A percentile compares a stretch with the other conserved stretches of the same genome.
Evolutionary conservation across 2,329 filamentous ascomycete genomes (phyloP).

Genomic region (Fusarium pseudoanthophilum): DNA sequence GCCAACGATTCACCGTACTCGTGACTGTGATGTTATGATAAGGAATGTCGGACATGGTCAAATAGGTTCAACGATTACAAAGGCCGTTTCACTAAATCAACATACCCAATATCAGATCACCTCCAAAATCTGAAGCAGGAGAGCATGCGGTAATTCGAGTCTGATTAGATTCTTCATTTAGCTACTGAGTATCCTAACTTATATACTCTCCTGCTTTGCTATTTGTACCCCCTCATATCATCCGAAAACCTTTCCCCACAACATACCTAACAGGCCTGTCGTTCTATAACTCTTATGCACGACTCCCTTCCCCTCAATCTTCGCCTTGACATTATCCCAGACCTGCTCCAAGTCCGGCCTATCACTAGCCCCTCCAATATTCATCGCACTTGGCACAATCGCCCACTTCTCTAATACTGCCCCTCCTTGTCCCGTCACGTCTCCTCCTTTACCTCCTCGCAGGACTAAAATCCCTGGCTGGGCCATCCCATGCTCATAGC

Average conservation of each 20-base stretch:
- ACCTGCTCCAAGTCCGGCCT: background rate
- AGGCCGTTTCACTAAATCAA: background rate
- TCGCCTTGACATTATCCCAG: background rate
- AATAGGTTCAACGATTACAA: fast-evolving
- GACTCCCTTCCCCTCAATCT: background rate
- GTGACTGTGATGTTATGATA: fast-evolving
- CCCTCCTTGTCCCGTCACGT: background rate
- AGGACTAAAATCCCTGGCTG: background rate
- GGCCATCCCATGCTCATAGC: background rate
- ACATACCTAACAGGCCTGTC: background rate
- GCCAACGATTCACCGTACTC: background rate
- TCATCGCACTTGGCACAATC: background rate
- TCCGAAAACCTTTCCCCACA: background rate
- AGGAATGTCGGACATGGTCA: background rate
- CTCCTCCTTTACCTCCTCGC: background rate
- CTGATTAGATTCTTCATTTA: fast-evolving
- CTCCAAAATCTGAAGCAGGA: fast-evolving
- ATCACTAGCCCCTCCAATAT: background rate
- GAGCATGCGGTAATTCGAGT: background rate
- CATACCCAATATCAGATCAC: background rate
- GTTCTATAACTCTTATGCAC: background rate
- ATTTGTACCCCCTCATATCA: fast-evolving
- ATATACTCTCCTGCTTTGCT: background rate
- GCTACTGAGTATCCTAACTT: background rate
- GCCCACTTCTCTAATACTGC: background rate